Evolutionary conservation across 2,329 filamentous ascomycete genomes (phyloP), one percentile per base, ranked within the genome.

Genomic region (Arthrobotrys pseudoclavata): DNA sequence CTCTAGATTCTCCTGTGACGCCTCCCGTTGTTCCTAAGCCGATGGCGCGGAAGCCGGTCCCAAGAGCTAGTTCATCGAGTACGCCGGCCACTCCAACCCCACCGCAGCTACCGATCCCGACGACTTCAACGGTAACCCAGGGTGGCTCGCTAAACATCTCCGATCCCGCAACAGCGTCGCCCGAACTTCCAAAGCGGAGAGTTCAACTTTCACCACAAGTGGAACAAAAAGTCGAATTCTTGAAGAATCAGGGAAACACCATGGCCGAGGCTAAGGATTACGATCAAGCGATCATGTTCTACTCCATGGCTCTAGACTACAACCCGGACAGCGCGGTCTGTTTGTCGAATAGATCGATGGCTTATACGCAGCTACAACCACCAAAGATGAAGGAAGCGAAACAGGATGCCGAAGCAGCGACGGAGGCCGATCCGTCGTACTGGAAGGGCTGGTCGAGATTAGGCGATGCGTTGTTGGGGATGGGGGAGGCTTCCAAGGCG

Each of bases 391-490:
- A 69, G 12, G 66, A 69, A n/a, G 72, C 72, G 2, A 69, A 66
- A 15, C 57, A 64, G 0, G 72, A 76, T 50, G 72, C 72, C 1
- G 72, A 76, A 18, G 72, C 72, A 1, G 72, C 72, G n/a, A 76
- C 72, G 31, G 66, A 66, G 18, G 72, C 72, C 4, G 72, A 76
- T 47, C 72, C 72, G 12, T 24, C 60, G 9, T 76, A 76, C 22
- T 76, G 72, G 72, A 76, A 76, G 20, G 72, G 72, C 6, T 76
- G 72, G 72, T 76, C 72, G 10, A 69, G 72, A 29, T 42, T 76
- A 6, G 72, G 72, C 1, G 72, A 76, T 47, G 72, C 60, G 26
- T 48, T 76, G 7, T 31, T 76, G 42, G 61, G 50, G 22, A 66
- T 69, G 57, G 72, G 72, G 20, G 60, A 76, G 26, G 48, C 66